Percentiles rank a stretch among this genome's conserved stretches.
These are phyloP conservation scores for Beauveria sp. DNA, from an alignment of 2,329 filamentous ascomycete genomes.

Conservation along the genomic window DNA sequence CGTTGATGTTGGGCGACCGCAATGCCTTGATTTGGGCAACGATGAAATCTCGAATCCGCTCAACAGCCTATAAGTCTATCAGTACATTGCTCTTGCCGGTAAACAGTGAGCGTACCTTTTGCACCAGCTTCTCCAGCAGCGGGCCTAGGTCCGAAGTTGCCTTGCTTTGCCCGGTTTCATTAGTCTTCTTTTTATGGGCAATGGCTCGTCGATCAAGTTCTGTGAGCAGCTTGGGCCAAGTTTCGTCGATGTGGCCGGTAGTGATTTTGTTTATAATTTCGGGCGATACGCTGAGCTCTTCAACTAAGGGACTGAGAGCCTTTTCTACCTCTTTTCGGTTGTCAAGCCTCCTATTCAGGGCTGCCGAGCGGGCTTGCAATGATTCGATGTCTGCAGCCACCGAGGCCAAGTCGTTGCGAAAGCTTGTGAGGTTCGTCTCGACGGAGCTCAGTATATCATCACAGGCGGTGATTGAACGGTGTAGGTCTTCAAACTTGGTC, in stretches of 20 bases:
- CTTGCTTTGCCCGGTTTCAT: conserved; percentile 57
- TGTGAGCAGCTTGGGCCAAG: conserved; percentile 74
- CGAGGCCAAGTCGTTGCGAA: conserved; percentile 83
- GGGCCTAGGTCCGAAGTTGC: conserved; percentile 79
- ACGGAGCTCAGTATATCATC: conserved; percentile 91
- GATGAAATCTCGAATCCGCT: conserved; percentile 88
- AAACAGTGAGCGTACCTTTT: conserved; percentile 50
- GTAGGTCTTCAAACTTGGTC: conserved; percentile 80
- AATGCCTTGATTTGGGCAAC: conserved; percentile 92
- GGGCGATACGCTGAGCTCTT: conserved; percentile 85
- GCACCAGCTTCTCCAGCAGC: conserved; percentile 72
- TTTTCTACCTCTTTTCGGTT: conserved; percentile 88
- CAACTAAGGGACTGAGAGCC: conserved; percentile 77
- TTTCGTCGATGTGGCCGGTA: conserved; percentile 82
- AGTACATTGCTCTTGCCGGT: conserved; percentile 7
- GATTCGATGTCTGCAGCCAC: conserved; percentile 96
- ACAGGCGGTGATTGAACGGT: conserved; percentile 81
- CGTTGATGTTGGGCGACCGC: conserved; percentile 91
- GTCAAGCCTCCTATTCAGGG: conserved; percentile 75
- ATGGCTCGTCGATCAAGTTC: conserved; percentile 76
- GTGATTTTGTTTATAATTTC: conserved; percentile 75
- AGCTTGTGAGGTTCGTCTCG: conserved; percentile 84
- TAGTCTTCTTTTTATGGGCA: conserved; percentile 60
- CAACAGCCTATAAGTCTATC: conserved; percentile 58
- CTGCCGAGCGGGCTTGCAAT: conserved; percentile 76